Conservation (phyloP, 768 basidiomycete species). For the Lentinula raphanica region DNA sequence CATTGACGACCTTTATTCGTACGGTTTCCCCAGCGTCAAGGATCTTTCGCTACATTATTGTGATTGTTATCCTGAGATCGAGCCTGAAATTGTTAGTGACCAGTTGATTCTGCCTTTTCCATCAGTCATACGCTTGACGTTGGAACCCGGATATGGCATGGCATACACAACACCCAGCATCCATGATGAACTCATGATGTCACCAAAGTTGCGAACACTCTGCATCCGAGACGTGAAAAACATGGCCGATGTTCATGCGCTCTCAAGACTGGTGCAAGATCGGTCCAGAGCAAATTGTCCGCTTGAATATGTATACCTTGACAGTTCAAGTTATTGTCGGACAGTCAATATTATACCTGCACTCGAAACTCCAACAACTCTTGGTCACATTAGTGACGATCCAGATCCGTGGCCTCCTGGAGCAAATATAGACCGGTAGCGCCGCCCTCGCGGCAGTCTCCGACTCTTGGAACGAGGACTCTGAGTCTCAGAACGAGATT, state of each 20-base stretch:
- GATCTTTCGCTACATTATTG: conserved; percentile 30
- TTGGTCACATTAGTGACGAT: conserved; percentile 10
- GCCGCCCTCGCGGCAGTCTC: too few species aligned
- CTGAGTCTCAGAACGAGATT: too few species aligned
- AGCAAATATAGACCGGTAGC: background rate
- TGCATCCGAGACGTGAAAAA: conserved; percentile 28
- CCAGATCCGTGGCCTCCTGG: conserved; percentile 34
- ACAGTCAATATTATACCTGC: conserved; percentile 23
- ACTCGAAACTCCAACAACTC: conserved; percentile 26
- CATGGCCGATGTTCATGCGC: conserved; percentile 24
- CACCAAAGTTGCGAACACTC: conserved; percentile 32
- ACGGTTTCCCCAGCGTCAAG: conserved; percentile 26
- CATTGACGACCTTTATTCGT: conserved; percentile 30
- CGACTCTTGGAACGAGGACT: too few species aligned
- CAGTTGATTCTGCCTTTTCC: conserved; percentile 33
- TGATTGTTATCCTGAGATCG: conserved; percentile 23
- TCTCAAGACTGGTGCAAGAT: conserved; percentile 27
- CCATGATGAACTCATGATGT: conserved; percentile 14
- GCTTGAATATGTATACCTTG: conserved; percentile 24
- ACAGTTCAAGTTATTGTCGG: conserved; percentile 32
- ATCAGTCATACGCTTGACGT: conserved; percentile 15
- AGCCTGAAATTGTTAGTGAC: conserved; percentile 25
- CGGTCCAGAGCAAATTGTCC: conserved; percentile 17
- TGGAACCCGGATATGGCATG: background rate
- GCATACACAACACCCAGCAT: conserved; percentile 8